These are phyloP conservation scores for Termitomyces sp. DNA, from an alignment of 768 basidiomycete genomes.

Conservation along the genomic window DNA sequence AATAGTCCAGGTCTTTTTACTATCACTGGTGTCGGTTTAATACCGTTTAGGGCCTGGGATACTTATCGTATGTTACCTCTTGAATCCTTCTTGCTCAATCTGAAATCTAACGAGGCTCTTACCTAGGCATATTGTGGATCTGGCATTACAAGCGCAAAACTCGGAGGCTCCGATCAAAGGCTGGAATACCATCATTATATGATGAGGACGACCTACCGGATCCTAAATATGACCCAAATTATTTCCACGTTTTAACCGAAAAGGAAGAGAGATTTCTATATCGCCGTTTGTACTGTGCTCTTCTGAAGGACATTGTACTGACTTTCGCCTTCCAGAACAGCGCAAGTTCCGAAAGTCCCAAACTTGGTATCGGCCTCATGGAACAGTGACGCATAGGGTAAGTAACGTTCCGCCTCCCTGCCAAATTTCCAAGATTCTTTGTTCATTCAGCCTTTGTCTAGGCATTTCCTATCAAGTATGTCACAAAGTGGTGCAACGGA, in stretches of 20 bases:
- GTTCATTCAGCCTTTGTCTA: conserved; percentile 18
- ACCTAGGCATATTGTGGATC: conserved; percentile 63
- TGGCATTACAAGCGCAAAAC: conserved; percentile 68
- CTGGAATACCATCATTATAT: conserved; percentile 61
- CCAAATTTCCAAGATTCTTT: neutral
- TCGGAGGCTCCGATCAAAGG: conserved; percentile 49
- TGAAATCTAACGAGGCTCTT: neutral
- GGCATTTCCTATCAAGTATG: conserved; percentile 69
- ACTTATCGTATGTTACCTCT: conserved; percentile 53
- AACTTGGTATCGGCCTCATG: conserved; percentile 86
- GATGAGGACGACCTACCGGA: conserved; percentile 82
- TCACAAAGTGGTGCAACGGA: neutral
- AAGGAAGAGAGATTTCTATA: conserved; percentile 60
- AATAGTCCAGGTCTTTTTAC: conserved; percentile 60
- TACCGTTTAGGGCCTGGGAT: conserved; percentile 71
- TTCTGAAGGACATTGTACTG: neutral
- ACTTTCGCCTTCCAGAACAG: conserved; percentile 44
- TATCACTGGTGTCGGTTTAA: conserved; percentile 72
- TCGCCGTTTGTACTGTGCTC: conserved; percentile 43
- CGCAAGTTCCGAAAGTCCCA: conserved; percentile 61
- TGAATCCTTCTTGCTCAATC: neutral
- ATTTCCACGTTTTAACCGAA: conserved; percentile 65
- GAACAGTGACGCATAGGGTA: conserved; percentile 74
- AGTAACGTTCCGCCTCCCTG: conserved; percentile 12
- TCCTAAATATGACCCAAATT: conserved; percentile 64